Evolutionary conservation across 2,329 filamentous ascomycete species (phyloP), one percentile per base, ranked within the genome.

Genomic region (Metarhizium album): DNA sequence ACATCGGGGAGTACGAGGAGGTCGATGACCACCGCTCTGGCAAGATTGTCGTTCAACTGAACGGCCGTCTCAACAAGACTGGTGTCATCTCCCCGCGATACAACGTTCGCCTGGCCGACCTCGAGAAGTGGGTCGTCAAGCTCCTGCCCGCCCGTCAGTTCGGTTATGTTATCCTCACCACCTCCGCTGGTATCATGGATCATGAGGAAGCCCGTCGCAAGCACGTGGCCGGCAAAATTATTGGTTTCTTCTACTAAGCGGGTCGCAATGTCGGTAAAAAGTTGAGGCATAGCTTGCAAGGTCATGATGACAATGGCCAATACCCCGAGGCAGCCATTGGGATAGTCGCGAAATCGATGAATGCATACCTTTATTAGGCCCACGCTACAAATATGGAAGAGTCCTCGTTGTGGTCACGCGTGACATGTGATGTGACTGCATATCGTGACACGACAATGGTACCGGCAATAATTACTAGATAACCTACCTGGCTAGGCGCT

Each of bases 121-220:
- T 98, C 70, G 93, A 98, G 88, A 96, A 97, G 83, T 98, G 93
- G 93, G 90, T 97, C 67, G 89, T 95, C 78, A 95, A 95, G 84
- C 87, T 98, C 70, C 84, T 98, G 60, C 93, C 93, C 62, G 90
- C 93, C 62, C 93, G 93, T 96, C 93, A 98, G 79, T 98, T 98
- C 82, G 93, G 93, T 70, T 96, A 90, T 79, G 89, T 98, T 70
- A 90, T 98, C 75, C 86, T 98, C 68, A 98, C 93, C 74, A 98
- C 93, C 76, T 96, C 90, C 55, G 90, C 93, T 59, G 93, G 93
- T 74, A 98, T 98, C 75, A 97, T 98, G 91, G 93, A 98, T 80
- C 93, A 98, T 80, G 93, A 98, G 82, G 93, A 98, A 84, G 93
- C 93, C 64, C 82, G 93, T 71, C 83, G 93, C 74, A 97, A 97